Evolutionary conservation across 352 stramenopile genomes (phyloP), one percentile per base, ranked within the genome.

Genomic region (Globisporangium ultimum): DNA sequence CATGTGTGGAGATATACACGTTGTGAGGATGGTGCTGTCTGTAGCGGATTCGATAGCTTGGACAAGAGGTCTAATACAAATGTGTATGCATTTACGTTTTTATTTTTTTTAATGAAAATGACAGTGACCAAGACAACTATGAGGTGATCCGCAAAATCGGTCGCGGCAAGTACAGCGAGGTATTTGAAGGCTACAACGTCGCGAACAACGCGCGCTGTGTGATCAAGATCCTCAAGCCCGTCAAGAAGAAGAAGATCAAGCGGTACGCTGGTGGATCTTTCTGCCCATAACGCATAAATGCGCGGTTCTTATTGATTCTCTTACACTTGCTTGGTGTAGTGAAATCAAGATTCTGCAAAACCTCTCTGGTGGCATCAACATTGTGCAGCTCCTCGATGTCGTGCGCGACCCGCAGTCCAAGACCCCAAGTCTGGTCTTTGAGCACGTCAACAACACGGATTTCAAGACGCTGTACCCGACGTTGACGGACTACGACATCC

Each of bases 201-300:
- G 76, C 79, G 18, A 99, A 96, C 71, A 98, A 98, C 64, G 91
- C 85, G 38, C 97, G 98, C 64, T 99, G 97, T 72, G 97, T 99
- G n/a, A 98, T 99, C 63, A 99, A 99, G 86, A 99, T 99, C 68
- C 87, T 99, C 50, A 99, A 99, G 79, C 97, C 97, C 14, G 97
- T 99, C n/a, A 99, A 99, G 89, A 99, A 99, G 87, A 99, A 99
- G 82, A 99, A 99, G 84, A 99, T 99, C 74, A 99, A 99, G 72
- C 84, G 95, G 66, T 91, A 42, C 42, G 77, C 57, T 20, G 12
- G 15, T 42, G 24, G 24, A 28, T 28, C 24, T 28, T 28, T 28
- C 24, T 28, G 24, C 5, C 24, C 24, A 28, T 28, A 5, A 28
- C 24, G 24, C 24, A 28, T 28, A 5, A 13, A 51, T 20, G 13